Base-by-base conservation (phyloP, 345 rosid species). In the Adansonia digitata region DNA sequence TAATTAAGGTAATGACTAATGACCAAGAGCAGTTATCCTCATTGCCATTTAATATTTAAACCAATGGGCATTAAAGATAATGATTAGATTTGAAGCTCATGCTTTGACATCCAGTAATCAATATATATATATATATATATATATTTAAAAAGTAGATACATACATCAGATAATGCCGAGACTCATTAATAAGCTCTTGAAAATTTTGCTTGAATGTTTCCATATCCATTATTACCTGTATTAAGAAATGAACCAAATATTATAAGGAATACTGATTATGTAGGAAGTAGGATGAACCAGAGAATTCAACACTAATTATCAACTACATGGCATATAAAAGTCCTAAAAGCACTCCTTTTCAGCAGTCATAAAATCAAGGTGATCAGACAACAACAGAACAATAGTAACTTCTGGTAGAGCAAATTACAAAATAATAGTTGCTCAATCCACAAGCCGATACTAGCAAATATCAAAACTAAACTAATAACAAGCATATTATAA, bases 161-260 rank as follows among this genome's bases (percentile, higher is more conserved):
- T 74, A 89, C 97, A 52, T 83, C 65, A 89, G 64, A 81, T 85
- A 84, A 60, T 80, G 84, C 24, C 77, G 84, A 20, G 92, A 82
- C 77, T 86, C 88, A 18, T 76, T 37, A 4, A 88, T 75, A 69
- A 81, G 85, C 81, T 86, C 84, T 73, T 79, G 86, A 69, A 73
- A 81, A 7, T 86, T 88, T 84, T 90, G 95, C 86, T 91, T 92
- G 80, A 85, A 88, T 63, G 74, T 88, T 84, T 94, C 97, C 97
- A 94, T 94, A 64, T 86, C 88, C 77, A 86, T 80, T 75, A 94
- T 90, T 71, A 91, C 92, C 91, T 90, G 85, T 53, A 69, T 71
- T 65, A 29, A n/a, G 42, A 72, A 29, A 64, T 37, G 62, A 60
- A 29, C n/a, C 5, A 63, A 75, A 51, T 42, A 66, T 40, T 55